A percentile compares a stretch with the other conserved stretches of the same genome.
phyloP scores from a whole-genome alignment of 2,329 filamentous ascomycete species.

The Colletotrichum siamense region DNA sequence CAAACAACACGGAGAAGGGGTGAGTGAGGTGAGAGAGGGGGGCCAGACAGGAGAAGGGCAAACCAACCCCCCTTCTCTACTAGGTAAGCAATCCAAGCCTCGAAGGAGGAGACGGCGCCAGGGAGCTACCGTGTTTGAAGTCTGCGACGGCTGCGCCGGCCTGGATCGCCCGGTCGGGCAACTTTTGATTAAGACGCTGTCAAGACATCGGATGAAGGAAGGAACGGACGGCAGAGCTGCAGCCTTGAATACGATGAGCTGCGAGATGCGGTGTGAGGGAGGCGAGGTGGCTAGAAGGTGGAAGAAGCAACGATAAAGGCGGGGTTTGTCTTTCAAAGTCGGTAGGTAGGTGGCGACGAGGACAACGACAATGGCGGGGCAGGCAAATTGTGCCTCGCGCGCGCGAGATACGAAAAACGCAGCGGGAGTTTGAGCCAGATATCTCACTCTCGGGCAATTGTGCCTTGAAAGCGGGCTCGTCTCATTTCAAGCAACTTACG shows the following conservation, averaged over 20 bases:
- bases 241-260: neutral
- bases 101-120: neutral
- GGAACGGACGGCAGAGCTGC: neutral
- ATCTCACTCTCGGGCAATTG: neutral
- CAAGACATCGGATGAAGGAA: neutral
- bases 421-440: neutral
- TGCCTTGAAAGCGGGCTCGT: slow-evolving; percentile 3
- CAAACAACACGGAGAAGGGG: slow-evolving; percentile 1
- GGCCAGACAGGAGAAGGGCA: neutral
- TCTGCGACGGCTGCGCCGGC: slow-evolving; percentile 1
- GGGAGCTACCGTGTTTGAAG: slow-evolving; percentile 11
- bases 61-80: neutral
- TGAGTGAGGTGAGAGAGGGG: neutral
- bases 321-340: neutral
- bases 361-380: neutral
- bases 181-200: neutral
- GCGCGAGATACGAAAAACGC: neutral
- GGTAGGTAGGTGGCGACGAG: neutral
- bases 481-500: neutral
- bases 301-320: slow-evolving; percentile 1
- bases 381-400: neutral
- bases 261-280: neutral
- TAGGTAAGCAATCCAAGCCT: neutral
- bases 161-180: neutral
- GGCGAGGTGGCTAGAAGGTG: neutral